Conservation (phyloP, 164 flowering plant species). For the Magnolia sinica region DNA sequence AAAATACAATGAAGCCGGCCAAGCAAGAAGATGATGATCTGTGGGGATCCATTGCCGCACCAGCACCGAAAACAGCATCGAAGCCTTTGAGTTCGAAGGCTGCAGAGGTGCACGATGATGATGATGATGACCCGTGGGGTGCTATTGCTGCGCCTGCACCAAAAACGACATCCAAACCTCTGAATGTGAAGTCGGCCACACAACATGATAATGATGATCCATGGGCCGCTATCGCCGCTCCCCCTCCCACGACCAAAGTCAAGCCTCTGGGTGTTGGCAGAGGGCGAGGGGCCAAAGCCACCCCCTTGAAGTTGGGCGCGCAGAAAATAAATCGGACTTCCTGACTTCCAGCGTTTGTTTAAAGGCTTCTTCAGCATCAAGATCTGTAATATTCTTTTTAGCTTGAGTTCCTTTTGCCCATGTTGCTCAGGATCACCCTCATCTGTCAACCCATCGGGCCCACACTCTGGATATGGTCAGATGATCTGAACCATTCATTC, state of each 20-base stretch:
- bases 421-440: not conserved
- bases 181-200: conserved; percentile 39
- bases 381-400: conserved; percentile 19
- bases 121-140: conserved; percentile 25
- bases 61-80: conserved; percentile 60
- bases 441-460: not conserved
- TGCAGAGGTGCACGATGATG: conserved; percentile 22
- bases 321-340: conserved; percentile 75
- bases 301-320: conserved; percentile 68
- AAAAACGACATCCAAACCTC: conserved; percentile 45
- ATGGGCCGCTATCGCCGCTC: conserved; percentile 98
- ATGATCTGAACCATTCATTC: not conserved
- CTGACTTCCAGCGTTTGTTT: not conserved
- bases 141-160: conserved; percentile 81
- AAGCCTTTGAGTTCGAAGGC: conserved; percentile 51
- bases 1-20: conserved; percentile 33
- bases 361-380: not conserved
- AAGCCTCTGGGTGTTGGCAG: conserved; percentile 70
- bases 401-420: not conserved
- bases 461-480: not conserved
- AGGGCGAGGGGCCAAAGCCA: conserved; percentile 66
- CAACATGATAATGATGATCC: conserved; percentile 56
- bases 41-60: conserved; percentile 70
- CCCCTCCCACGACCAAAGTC: conserved; percentile 74
- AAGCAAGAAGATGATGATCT: conserved; percentile 28